A percentile compares a stretch with the other conserved stretches of the same genome.
Evolutionary conservation across 768 basidiomycete species (phyloP).

Genomic region (Serendipita indica): DNA sequence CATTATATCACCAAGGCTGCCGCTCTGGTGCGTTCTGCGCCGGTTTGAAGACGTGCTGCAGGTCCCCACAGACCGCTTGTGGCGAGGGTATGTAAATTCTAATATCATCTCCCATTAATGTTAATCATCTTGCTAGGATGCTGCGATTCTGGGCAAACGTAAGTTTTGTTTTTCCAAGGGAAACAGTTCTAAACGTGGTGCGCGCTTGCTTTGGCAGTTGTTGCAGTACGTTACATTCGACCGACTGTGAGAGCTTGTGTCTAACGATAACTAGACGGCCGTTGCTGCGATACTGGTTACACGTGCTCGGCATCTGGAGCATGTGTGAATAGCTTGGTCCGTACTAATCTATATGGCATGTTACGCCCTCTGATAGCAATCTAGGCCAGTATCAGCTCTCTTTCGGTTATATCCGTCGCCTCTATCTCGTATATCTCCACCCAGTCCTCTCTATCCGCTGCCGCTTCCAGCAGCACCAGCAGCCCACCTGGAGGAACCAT

Average conservation of each 20-base stretch:
- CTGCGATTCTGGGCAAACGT: background rate
- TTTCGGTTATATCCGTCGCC: background rate
- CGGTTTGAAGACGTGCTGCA: slow-evolving; percentile 1
- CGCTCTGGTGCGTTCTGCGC: background rate
- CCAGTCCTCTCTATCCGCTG: background rate
- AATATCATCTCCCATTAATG: background rate
- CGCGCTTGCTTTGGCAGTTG: background rate
- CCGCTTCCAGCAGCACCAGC: background rate
- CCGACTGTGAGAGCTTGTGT: background rate
- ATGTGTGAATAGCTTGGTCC: background rate
- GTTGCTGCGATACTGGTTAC: background rate
- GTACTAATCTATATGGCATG: background rate
- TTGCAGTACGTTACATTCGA: background rate
- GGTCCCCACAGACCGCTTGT: background rate
- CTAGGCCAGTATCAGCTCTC: no score
- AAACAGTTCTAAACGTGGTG: background rate
- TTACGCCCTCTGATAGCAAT: no score
- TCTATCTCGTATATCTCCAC: background rate
- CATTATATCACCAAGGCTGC: background rate
- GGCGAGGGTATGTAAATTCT: background rate
- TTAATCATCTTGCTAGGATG: background rate
- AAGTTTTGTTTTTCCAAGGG: background rate
- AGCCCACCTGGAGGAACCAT: background rate
- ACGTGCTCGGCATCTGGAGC: background rate
- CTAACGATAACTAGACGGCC: background rate